Evolutionary conservation across 192 early-diverging fungal genomes (phyloP).

Genomic region (Coemansia sp.): DNA sequence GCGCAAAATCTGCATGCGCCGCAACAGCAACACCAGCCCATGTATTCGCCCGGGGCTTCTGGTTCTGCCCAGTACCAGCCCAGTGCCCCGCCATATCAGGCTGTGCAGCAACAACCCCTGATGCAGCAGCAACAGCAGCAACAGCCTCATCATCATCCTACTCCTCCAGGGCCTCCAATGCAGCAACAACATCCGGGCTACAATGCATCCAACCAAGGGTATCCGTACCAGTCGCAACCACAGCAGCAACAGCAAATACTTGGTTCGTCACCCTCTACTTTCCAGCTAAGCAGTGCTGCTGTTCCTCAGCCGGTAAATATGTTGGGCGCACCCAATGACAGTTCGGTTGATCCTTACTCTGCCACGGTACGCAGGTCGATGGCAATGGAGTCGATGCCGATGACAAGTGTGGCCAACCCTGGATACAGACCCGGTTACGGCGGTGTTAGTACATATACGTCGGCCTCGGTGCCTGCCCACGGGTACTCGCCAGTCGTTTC

Average conservation of each 20-base stretch:
- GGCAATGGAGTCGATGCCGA: slow-evolving; percentile 16
- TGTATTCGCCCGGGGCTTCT: slow-evolving; percentile 18
- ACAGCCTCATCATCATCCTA: background rate
- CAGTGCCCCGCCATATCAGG: slow-evolving; percentile 31
- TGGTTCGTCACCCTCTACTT: slow-evolving; percentile 8
- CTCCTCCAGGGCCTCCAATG: slow-evolving; percentile 6
- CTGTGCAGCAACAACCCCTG: slow-evolving; percentile 2
- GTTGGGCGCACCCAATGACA: slow-evolving; percentile 14
- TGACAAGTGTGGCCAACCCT: slow-evolving; percentile 13
- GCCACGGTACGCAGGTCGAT: slow-evolving; percentile 26
- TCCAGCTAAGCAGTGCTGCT: background rate
- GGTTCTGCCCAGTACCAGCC: slow-evolving; percentile 38
- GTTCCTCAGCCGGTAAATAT: slow-evolving; percentile 5
- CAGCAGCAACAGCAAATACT: slow-evolving; percentile 19
- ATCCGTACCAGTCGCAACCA: slow-evolving; percentile 10
- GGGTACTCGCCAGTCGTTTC: background rate
- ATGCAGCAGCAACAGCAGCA: slow-evolving; percentile 15
- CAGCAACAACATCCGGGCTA: slow-evolving; percentile 19
- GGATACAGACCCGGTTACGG: slow-evolving; percentile 43
- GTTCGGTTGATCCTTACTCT: slow-evolving; percentile 31
- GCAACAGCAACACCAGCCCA: slow-evolving; percentile 24
- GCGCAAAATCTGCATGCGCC: slow-evolving; percentile 4
- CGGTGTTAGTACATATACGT: slow-evolving; percentile 20
- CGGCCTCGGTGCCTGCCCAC: slow-evolving; percentile 12
- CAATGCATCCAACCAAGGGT: background rate